Conservation (phyloP, 2,329 filamentous ascomycete species). For the Cyphellophora attinorum region DNA sequence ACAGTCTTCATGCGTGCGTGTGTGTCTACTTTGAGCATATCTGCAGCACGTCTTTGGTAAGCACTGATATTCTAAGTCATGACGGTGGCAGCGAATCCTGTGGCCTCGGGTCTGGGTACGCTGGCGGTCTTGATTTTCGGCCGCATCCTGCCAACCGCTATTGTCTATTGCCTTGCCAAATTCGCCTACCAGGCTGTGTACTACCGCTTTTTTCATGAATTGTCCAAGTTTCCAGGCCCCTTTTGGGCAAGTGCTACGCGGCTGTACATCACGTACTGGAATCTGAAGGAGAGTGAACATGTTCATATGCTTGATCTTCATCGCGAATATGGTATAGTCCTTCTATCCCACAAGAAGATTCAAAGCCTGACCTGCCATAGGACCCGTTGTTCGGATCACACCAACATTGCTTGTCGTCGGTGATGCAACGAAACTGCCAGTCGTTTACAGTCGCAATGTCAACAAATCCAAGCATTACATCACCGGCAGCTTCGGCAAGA, state of each 20-base stretch:
- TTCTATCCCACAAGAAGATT: no score
- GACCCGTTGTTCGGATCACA: slow-evolving; percentile 44
- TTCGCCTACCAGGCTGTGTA: slow-evolving; percentile 29
- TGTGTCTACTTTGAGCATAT: no score
- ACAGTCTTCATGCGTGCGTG: no score
- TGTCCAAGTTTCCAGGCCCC: slow-evolving; percentile 17
- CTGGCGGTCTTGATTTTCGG: background rate
- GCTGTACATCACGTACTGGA: slow-evolving; percentile 46
- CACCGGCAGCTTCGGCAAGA: slow-evolving; percentile 47
- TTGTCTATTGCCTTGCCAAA: slow-evolving; percentile 5
- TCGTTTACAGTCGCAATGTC: slow-evolving; percentile 46
- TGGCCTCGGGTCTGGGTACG: background rate
- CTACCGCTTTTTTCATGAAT: slow-evolving; percentile 37
- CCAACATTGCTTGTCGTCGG: slow-evolving; percentile 44
- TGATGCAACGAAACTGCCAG: slow-evolving; percentile 45
- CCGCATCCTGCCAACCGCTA: background rate
- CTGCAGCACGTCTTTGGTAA: no score
- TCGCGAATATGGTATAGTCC: slow-evolving; percentile 41
- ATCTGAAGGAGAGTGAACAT: slow-evolving; percentile 37
- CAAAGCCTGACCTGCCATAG: no score
- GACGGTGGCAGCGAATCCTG: no score
- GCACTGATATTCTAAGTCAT: no score
- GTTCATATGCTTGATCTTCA: slow-evolving; percentile 32
- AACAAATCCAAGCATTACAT: slow-evolving; percentile 52
- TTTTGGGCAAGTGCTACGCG: slow-evolving; percentile 37